Base-by-base conservation (phyloP, 331 rosid genomes). In the Cydonia oblonga region DNA sequence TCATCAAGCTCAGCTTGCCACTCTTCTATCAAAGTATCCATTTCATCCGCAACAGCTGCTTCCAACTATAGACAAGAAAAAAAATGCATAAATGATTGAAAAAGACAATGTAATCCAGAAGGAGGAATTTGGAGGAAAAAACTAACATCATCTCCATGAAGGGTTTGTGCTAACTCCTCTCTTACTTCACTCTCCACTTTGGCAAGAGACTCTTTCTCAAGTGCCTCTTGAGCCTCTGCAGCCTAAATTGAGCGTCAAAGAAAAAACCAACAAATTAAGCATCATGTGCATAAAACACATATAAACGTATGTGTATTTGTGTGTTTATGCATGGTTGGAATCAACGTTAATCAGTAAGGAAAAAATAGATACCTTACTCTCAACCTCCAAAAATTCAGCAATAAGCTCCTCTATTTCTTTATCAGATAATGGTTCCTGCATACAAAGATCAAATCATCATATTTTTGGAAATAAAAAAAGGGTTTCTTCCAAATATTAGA, bases 151-250 rank as follows among this genome's bases (percentile, higher is more conserved):
- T 88, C 87, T 40, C 86, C 96, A 9, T 67, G 78, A 60, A 87
- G 90, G 74, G 86, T 87, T 79, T 82, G 87, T 68, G 86, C 78
- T 85, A 93, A 62, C 85, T 93, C 98, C 81, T 81, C 88, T 82
- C 96, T 88, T 79, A 93, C 97, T 77, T 93, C 97, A 58, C 79
- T 81, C 89, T 91, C 96, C 75, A 93, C 90, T 83, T 81, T 91
- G 76, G 89, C 80, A 78, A 93, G 90, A 81, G 98, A 91, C 77
- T 93, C 98, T 83, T 86, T 92, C 79, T 93, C 98, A 75, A 93
- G 97, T 61, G 96, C 83, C 88, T 93, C 98, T 84, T 93, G 98
- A 69, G 98, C 98, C 88, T 93, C 98, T 77, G 97, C 97, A 80
- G 98, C 98, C 98, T 93, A 88, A 80, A 74, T 78, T 76, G 66